These are phyloP conservation scores for Kurtzmaniella cleridarum DNA, from an alignment of 805 yeast genomes.

Conservation along the genomic window DNA sequence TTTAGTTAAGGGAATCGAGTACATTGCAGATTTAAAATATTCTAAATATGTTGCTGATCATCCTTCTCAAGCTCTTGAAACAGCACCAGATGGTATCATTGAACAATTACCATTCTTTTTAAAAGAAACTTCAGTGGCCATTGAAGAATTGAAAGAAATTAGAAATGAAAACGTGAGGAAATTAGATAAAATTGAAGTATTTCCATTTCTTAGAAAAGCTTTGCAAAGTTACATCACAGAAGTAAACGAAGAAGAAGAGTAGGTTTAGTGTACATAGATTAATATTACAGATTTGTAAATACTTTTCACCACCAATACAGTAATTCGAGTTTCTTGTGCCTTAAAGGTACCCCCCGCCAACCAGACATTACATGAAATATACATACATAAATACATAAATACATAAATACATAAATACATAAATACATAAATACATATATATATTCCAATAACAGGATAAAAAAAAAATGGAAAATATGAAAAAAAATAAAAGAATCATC, in stretches of 20 bases:
- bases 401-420: too few relatives aligned
- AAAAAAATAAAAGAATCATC: too few relatives aligned
- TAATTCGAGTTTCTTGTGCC: too few relatives aligned
- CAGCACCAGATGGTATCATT: constrained; percentile 35
- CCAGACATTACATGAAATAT: too few relatives aligned
- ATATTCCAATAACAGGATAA: too few relatives aligned
- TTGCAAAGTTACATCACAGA: constrained; percentile 13
- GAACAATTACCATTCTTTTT: constrained; percentile 40
- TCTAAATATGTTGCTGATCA: constrained; percentile 24
- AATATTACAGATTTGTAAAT: background rate
- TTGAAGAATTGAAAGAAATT: constrained; percentile 42
- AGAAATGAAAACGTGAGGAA: constrained; percentile 34
- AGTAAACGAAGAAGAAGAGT: constrained; percentile 4
- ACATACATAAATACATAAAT: too few relatives aligned
- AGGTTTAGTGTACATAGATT: constrained; percentile 1
- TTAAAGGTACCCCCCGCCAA: too few relatives aligned
- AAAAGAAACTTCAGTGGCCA: constrained; percentile 31
- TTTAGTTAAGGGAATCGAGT: constrained; percentile 61
- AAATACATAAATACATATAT: too few relatives aligned
- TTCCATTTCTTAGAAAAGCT: constrained; percentile 33
- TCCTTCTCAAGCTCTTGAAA: constrained; percentile 8
- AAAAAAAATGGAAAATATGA: too few relatives aligned
- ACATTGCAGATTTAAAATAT: constrained; percentile 64
- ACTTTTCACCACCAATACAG: background rate
- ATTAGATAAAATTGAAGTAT: constrained; percentile 35